Base-by-base conservation (phyloP, 176 grass and related monocot genomes). In the Urochloa ruziziensis region DNA sequence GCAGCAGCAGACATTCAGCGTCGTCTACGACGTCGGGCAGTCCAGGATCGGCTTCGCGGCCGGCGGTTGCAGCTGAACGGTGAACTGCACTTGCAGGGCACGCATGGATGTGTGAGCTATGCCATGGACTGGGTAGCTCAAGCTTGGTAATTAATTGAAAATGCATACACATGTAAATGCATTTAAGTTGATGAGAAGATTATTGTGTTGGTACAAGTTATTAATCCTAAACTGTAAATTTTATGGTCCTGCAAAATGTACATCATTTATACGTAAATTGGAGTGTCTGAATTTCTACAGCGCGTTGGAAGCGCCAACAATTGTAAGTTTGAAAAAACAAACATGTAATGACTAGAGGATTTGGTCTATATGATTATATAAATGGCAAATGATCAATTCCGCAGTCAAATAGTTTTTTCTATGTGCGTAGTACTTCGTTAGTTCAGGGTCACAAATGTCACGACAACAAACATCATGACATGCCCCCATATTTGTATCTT, bases 1-100 rank as follows among this genome's bases (percentile, higher is more conserved):
- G 44, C 94, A 97, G 81, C 94, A 97, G 81, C 94, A 94, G 85
- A 84, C 91, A 32, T 97, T 97, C 70, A 90, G 87, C 29, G 66
- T 97, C 23, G 51, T 86, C 19, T 97, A 94, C 70, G 94, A 97
- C 63, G 89, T 94, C 13, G 79, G 71, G 11, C 75, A 74, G 7
- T 90, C 85, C 4, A 97, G 42, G 80, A 84, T 97, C 67, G 91
- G 94, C 56, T 94, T 97, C 61, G 89, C 89, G 16, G 29, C 89
- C 5, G 94, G 89, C 5, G 94, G 89, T 6, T 97, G 94, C 85
- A 83, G 85, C 81, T 97, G 87, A 97, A 35, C 29, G 53, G 25
- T 48, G 51, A 65, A 51, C 19, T 10, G 51, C 39, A 27, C 19
- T 2, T 2, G 52, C 52, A 57, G 9, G 7, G 43, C 57, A 57